Percentiles rank a stretch among this genome's conserved stretches.
Evolutionary conservation across 2,329 filamentous ascomycete genomes (phyloP).

Genomic region (Trichoderma sp.): DNA sequence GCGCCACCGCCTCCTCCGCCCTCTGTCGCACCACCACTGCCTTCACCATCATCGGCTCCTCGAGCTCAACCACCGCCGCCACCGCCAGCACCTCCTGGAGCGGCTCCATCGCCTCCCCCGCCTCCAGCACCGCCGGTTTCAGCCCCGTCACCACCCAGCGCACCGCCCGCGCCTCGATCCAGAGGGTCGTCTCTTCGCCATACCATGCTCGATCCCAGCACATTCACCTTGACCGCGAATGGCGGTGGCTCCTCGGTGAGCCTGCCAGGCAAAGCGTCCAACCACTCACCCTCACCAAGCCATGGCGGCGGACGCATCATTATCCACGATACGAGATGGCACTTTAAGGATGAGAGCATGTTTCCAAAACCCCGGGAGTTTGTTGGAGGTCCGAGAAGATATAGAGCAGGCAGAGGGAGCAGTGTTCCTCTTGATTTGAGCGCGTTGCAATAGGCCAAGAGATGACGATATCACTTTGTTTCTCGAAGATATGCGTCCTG

Average conservation of each 20-base stretch:
- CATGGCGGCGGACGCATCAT: constrained; percentile 48
- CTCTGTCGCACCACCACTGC: constrained; percentile 41
- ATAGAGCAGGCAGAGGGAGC: constrained; percentile 88
- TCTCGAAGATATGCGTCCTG: background rate
- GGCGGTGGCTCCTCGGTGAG: constrained; percentile 63
- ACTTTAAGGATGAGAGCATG: constrained; percentile 79
- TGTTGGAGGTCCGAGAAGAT: constrained; percentile 71
- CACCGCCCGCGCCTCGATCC: constrained; percentile 42
- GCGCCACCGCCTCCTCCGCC: constrained; percentile 46
- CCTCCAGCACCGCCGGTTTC: constrained; percentile 31
- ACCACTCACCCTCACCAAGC: constrained; percentile 38
- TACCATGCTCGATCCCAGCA: constrained; percentile 72
- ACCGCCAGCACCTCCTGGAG: constrained; percentile 37
- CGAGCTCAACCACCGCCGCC: constrained; percentile 32
- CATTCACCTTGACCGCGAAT: constrained; percentile 67
- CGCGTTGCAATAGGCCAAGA: constrained; percentile 37
- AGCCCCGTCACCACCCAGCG: constrained; percentile 30
- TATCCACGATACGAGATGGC: constrained; percentile 80
- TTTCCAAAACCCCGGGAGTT: constrained; percentile 87
- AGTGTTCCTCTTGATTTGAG: constrained; percentile 88
- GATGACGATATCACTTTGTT: constrained; percentile 24
- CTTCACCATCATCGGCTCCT: constrained; percentile 35
- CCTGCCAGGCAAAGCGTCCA: constrained; percentile 45
- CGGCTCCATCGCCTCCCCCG: constrained; percentile 41
- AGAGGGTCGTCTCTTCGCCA: constrained; percentile 55